Percentiles rank a stretch among this genome's conserved stretches.
These are phyloP conservation scores for Aspergillus nidulans DNA, from an alignment of 495 filamentous ascomycete genomes.

Conservation along the genomic window DNA sequence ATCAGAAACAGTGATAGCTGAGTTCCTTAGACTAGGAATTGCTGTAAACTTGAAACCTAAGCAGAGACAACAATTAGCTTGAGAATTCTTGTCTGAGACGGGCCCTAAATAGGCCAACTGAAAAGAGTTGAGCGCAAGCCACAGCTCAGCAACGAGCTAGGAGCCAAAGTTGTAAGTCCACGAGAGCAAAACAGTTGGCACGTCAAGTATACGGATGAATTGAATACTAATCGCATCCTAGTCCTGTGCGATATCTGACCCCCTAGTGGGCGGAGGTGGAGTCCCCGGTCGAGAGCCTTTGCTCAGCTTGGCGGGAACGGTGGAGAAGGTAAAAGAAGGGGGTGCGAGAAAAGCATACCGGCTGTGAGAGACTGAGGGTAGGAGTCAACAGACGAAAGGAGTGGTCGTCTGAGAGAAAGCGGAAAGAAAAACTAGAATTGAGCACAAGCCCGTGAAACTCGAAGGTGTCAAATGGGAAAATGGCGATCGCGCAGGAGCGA, in stretches of 20 bases:
- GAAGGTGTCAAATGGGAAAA: background rate
- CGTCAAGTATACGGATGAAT: background rate
- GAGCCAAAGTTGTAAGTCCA: background rate
- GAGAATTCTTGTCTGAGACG: slow-evolving; percentile 8
- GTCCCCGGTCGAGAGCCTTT: slow-evolving; percentile 14
- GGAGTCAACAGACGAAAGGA: background rate
- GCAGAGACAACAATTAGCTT: background rate
- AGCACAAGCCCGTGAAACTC: slow-evolving; percentile 7
- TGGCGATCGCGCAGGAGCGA: background rate
- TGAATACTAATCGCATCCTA: background rate
- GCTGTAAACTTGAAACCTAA: slow-evolving; percentile 4
- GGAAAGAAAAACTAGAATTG: background rate
- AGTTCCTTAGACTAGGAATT: background rate
- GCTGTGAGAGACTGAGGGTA: slow-evolving; percentile 5
- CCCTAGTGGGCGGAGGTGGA: slow-evolving; percentile 22
- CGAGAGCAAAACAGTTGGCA: background rate
- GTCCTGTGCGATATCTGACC: slow-evolving; percentile 10
- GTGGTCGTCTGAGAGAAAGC: slow-evolving; percentile 1
- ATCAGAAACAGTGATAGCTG: background rate
- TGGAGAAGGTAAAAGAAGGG: slow-evolving; percentile 19
- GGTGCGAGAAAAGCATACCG: slow-evolving; percentile 14
- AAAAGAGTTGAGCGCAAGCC: background rate
- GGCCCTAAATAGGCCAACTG: background rate
- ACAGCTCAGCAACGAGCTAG: background rate
- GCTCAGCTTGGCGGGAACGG: slow-evolving; percentile 25